Conservation (phyloP, 2,329 filamentous ascomycete species). For the Pseudopyricularia javanii region DNA sequence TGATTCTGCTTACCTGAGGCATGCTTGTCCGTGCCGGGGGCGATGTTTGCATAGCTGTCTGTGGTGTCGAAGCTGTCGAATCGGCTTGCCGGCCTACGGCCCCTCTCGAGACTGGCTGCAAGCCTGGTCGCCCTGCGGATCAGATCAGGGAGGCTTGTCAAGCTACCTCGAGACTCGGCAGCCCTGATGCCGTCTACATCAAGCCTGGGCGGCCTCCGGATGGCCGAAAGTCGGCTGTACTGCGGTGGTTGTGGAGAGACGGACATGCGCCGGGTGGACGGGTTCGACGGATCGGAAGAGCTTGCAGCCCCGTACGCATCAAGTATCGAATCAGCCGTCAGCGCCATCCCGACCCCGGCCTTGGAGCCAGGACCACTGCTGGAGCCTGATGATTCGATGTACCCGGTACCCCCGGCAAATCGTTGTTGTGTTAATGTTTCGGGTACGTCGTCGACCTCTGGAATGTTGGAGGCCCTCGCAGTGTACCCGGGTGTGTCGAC, state of each 20-base stretch:
- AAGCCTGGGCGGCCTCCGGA: conserved; percentile 57
- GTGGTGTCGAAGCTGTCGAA: conserved; percentile 31
- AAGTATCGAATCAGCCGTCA: conserved; percentile 34
- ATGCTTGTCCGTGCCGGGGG: conserved; percentile 20
- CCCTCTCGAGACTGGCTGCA: conserved; percentile 78
- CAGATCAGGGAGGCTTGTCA: conserved; percentile 84
- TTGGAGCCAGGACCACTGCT: conserved; percentile 21
- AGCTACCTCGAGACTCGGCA: conserved; percentile 73
- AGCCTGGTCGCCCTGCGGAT: conserved; percentile 80
- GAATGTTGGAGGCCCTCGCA: background rate
- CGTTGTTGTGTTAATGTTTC: conserved; percentile 24
- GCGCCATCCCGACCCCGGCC: conserved; percentile 11
- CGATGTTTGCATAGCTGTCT: conserved; percentile 28
- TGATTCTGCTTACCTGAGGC: conserved; percentile 22
- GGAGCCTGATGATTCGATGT: conserved; percentile 32
- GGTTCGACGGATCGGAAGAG: conserved; percentile 25
- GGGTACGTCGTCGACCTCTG: conserved; percentile 16
- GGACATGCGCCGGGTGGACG: conserved; percentile 9
- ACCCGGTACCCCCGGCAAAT: conserved; percentile 31
- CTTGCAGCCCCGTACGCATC: conserved; percentile 37
- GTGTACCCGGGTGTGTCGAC: conserved; percentile 25
- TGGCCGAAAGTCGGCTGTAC: conserved; percentile 38
- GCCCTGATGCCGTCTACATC: conserved; percentile 73
- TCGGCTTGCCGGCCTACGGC: conserved; percentile 50
- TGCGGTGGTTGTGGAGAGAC: conserved; percentile 12